Evolutionary conservation across 345 rosid genomes (phyloP).

Genomic region (Dovyalis caffra): DNA sequence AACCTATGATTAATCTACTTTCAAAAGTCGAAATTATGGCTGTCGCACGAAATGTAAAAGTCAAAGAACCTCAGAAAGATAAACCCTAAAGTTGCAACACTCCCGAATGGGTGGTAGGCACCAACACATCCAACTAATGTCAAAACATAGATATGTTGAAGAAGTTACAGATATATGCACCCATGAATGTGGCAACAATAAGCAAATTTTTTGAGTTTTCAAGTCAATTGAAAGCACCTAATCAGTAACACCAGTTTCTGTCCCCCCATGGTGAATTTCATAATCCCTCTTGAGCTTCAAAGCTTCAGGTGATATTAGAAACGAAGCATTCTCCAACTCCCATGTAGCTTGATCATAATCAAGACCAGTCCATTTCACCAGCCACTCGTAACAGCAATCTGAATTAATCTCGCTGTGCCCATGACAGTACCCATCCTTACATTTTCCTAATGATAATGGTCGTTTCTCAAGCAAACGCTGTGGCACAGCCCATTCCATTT

Average conservation of each 20-base stretch:
- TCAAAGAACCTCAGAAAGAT: too few relatives aligned
- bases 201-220: background rate
- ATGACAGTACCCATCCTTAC: too few relatives aligned
- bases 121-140: too few relatives aligned
- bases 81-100: too few relatives aligned
- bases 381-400: background rate
- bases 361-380: conserved; percentile 6
- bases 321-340: conserved; percentile 2
- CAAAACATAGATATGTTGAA: too few relatives aligned
- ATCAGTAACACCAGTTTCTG: background rate
- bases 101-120: too few relatives aligned
- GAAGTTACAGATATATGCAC: too few relatives aligned
- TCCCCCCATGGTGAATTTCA: background rate
- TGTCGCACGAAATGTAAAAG: too few relatives aligned
- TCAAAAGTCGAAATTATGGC: too few relatives aligned
- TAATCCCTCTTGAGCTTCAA: background rate
- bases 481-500: conserved; percentile 1
- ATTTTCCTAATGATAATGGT: background rate
- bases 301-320: background rate
- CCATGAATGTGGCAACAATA: too few relatives aligned
- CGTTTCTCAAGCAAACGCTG: background rate
- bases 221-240: background rate
- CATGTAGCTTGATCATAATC: conserved; percentile 1
- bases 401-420: too few relatives aligned
- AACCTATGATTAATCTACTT: too few relatives aligned